Conservation (phyloP, 306 rosid genomes). For the Inga leiocalycina region DNA sequence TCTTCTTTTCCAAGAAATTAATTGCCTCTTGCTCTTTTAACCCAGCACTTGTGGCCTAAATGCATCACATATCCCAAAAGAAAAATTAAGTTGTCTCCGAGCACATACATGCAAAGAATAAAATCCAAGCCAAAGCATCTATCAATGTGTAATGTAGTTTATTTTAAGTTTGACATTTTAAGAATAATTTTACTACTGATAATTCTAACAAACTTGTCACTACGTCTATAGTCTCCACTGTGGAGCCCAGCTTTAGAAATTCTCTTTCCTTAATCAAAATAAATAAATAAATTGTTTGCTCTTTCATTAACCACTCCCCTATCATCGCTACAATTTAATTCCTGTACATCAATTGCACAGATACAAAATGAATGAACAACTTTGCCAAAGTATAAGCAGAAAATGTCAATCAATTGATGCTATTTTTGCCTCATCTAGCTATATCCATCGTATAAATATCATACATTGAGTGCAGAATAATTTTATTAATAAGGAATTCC, state of each 20-base stretch:
- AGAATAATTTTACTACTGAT: slow-evolving; percentile 3
- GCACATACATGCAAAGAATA: slow-evolving; percentile 1
- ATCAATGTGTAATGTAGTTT: neutral
- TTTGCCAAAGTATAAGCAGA: slow-evolving; percentile 17
- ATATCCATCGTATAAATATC: neutral
- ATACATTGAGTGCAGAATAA: neutral
- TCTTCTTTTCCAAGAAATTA: slow-evolving; percentile 98
- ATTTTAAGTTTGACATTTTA: slow-evolving; percentile 1
- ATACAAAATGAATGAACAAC: neutral
- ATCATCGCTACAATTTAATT: neutral
- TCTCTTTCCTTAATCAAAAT: neutral
- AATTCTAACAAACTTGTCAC: neutral
- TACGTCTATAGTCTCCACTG: neutral
- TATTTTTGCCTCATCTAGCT: neutral
- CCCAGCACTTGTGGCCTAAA: slow-evolving; percentile 98
- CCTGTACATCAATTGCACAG: neutral
- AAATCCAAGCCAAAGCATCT: neutral
- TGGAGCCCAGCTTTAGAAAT: neutral
- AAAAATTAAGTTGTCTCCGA: slow-evolving; percentile 12
- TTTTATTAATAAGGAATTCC: slow-evolving; percentile 9
- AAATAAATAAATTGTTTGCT: neutral
- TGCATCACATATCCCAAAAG: slow-evolving; percentile 35
- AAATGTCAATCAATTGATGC: neutral
- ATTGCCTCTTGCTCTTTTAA: slow-evolving; percentile 97
- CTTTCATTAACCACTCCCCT: slow-evolving; percentile 4